A percentile compares a stretch with the other conserved stretches of the same genome.
phyloP scores from a whole-genome alignment of 2,329 filamentous ascomycete genomes.

The Aspergillus sp. region DNA sequence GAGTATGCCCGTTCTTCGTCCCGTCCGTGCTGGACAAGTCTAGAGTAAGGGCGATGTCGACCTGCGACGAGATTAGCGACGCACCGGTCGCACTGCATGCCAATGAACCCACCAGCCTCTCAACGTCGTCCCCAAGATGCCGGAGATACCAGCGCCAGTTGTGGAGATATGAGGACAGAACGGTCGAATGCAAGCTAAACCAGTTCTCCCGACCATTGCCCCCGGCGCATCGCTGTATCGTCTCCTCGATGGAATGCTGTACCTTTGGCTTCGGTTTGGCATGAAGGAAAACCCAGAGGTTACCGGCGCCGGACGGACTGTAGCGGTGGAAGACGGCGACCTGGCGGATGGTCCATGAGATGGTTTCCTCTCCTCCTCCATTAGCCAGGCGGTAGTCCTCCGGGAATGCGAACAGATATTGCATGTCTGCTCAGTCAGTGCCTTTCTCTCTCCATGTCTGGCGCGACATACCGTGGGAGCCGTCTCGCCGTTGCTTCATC shows the following conservation, averaged over 20 bases:
- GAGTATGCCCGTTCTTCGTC: neutral
- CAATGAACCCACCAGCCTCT: slow-evolving; percentile 4
- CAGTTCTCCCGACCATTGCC: neutral
- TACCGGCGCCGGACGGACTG: slow-evolving; percentile 3
- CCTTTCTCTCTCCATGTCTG: neutral
- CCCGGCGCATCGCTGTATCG: neutral
- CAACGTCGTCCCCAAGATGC: slow-evolving; percentile 7
- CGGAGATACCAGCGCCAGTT: slow-evolving; percentile 9
- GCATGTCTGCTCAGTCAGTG: slow-evolving; percentile 7
- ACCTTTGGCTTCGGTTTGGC: slow-evolving; percentile 4
- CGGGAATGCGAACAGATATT: slow-evolving; percentile 10
- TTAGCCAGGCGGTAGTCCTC: slow-evolving; percentile 2
- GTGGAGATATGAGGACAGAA: slow-evolving; percentile 6
- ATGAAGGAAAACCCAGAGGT: slow-evolving; percentile 13
- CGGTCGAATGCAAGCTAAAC: slow-evolving; percentile 7
- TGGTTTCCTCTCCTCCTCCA: neutral
- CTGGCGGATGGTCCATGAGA: slow-evolving; percentile 12
- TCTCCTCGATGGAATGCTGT: slow-evolving; percentile 4
- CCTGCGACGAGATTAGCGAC: neutral
- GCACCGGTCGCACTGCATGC: neutral
- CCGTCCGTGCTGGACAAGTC: slow-evolving; percentile 2
- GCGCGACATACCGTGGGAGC: slow-evolving; percentile 5
- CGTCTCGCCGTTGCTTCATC: slow-evolving; percentile 6
- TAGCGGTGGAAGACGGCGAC: slow-evolving; percentile 10
- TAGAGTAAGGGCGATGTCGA: slow-evolving; percentile 8